Evolutionary conservation across 805 yeast genomes (phyloP).

Genomic region (Wickerhamiella domercqiae): DNA sequence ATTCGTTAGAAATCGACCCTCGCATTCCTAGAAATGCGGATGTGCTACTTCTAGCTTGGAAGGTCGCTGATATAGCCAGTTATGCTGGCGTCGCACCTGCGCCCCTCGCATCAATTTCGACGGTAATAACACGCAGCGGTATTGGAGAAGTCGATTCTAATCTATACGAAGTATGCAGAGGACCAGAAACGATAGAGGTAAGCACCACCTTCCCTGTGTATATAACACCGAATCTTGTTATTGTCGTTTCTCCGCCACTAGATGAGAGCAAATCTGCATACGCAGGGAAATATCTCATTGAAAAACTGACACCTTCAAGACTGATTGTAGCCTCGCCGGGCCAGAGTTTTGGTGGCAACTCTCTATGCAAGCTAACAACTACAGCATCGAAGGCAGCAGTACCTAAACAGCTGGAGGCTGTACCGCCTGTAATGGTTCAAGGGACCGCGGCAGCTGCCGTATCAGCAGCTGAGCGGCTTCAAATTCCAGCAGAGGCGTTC

Average conservation of each 20-base stretch:
- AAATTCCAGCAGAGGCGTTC: constrained; percentile 17
- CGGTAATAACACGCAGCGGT: background rate
- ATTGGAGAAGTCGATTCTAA: constrained; percentile 2
- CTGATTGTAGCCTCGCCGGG: constrained; percentile 14
- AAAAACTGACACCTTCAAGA: background rate
- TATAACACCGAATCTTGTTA: constrained; percentile 3
- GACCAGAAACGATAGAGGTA: constrained; percentile 1
- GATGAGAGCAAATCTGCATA: constrained; percentile 10
- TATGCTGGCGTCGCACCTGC: constrained; percentile 3
- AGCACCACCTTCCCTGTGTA: constrained; percentile 1
- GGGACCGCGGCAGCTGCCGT: constrained; percentile 23
- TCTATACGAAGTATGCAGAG: constrained; percentile 10
- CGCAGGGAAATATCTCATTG: constrained; percentile 9
- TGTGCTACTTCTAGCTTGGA: constrained; percentile 10
- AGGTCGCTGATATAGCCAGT: constrained; percentile 2
- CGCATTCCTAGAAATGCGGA: background rate
- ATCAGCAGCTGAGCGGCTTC: constrained; percentile 15
- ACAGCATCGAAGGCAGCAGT: background rate
- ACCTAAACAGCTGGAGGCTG: constrained; percentile 11
- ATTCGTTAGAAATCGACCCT: constrained; percentile 1
- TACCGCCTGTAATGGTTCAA: constrained; percentile 21
- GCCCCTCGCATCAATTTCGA: background rate
- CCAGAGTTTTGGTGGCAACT: constrained; percentile 9
- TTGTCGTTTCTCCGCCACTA: constrained; percentile 9
- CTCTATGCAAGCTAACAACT: constrained; percentile 7